These are phyloP conservation scores for Penicillium brasilianum DNA, from an alignment of 2,329 filamentous ascomycete genomes.

Conservation along the genomic window DNA sequence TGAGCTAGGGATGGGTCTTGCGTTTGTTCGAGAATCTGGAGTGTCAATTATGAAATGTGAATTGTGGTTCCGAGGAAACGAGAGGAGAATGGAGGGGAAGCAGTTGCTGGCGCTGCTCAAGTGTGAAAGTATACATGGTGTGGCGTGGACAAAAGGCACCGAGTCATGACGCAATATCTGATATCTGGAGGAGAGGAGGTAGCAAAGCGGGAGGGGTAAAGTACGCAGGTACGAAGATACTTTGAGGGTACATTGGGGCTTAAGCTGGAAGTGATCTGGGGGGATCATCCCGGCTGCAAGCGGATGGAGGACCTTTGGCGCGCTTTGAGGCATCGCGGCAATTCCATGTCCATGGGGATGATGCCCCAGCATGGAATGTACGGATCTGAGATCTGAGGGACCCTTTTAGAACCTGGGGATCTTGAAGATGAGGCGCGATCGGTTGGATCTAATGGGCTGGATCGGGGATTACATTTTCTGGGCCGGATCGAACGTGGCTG, in stretches of 20 bases:
- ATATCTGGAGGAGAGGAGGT: neutral
- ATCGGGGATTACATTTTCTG: neutral
- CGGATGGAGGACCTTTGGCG: neutral
- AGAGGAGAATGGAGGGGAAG: neutral
- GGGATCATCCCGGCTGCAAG: neutral
- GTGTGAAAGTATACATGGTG: neutral
- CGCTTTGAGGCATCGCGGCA: neutral
- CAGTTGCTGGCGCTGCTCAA: no score
- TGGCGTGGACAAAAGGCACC: conserved; percentile 1
- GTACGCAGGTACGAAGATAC: neutral
- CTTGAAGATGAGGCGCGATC: neutral
- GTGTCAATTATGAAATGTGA: neutral
- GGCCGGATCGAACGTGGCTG: neutral
- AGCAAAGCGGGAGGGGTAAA: no score
- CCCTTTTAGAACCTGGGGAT: neutral
- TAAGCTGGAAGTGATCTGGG: neutral
- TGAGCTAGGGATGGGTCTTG: no score
- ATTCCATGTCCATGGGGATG: no score
- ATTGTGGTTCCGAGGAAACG: neutral
- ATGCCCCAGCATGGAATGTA: no score
- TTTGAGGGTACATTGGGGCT: neutral
- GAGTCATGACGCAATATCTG: conserved; percentile 8
- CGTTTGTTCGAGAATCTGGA: neutral
- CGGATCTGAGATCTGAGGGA: neutral
- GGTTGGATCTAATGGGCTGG: neutral